A percentile compares a stretch with the other conserved stretches of the same genome.
phyloP scores from a whole-genome alignment of 306 rosid genomes.

The Vigna hirtella region DNA sequence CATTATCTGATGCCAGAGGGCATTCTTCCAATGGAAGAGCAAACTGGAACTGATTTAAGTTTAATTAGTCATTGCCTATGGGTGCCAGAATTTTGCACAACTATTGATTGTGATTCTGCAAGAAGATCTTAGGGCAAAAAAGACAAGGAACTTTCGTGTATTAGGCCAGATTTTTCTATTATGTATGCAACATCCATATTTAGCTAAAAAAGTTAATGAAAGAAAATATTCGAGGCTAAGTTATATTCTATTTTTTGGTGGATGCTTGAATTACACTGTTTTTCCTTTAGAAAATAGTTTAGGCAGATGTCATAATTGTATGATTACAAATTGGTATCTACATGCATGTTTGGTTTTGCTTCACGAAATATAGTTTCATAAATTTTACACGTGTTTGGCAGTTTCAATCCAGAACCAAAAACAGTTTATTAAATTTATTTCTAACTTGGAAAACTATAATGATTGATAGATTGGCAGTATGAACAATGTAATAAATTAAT shows the following conservation, averaged over 20 bases:
- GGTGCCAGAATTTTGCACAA: constrained; percentile 32
- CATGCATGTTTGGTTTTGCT: neutral
- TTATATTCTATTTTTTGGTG: neutral
- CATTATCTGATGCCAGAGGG: constrained; percentile 70
- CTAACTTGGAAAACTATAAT: neutral
- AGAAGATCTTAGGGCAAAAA: constrained; percentile 26
- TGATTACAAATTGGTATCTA: neutral
- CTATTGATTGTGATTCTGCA: constrained; percentile 34
- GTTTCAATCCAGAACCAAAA: too few species aligned
- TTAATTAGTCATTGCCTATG: neutral
- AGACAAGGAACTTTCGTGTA: constrained; percentile 22
- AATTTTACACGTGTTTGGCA: too few species aligned
- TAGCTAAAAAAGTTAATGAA: constrained; percentile 7
- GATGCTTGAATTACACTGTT: neutral
- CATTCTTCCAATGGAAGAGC: constrained; percentile 76
- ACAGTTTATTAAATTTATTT: too few species aligned
- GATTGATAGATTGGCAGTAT: too few species aligned
- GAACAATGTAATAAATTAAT: too few species aligned
- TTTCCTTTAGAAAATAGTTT: neutral
- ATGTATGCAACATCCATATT: constrained; percentile 29
- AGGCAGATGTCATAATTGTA: neutral
- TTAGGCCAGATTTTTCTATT: constrained; percentile 19
- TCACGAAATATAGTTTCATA: too few species aligned
- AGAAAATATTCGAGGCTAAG: neutral
- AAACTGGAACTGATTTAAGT: constrained; percentile 63